These are phyloP conservation scores for Dioszegia crocea DNA, from an alignment of 768 basidiomycete species.

Conservation along the genomic window DNA sequence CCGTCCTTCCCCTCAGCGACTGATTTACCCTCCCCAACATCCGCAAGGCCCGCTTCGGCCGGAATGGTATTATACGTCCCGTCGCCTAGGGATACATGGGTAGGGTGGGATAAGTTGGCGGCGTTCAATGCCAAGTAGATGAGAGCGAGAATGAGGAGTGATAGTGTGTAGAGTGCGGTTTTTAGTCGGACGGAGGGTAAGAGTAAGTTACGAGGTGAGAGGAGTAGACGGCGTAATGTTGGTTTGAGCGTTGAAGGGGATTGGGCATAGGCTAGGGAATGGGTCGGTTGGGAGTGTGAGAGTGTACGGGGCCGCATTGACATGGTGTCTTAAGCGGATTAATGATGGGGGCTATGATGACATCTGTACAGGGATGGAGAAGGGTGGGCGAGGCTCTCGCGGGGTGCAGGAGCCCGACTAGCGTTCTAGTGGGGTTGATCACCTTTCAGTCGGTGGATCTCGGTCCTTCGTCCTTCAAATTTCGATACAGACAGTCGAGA, in stretches of 20 bases:
- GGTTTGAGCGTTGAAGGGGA: neutral
- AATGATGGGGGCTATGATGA: neutral
- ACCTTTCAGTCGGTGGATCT: too few species aligned
- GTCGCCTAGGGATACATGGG: neutral
- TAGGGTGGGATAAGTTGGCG: slow-evolving; percentile 10
- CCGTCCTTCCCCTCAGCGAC: slow-evolving; percentile 41
- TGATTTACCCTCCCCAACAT: slow-evolving; percentile 35
- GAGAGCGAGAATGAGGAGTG: slow-evolving; percentile 31
- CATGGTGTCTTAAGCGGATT: neutral
- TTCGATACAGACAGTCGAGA: too few species aligned
- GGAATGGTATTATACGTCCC: slow-evolving; percentile 24
- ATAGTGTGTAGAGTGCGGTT: slow-evolving; percentile 27
- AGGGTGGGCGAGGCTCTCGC: too few species aligned
- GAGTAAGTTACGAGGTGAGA: slow-evolving; percentile 16
- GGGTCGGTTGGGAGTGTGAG: neutral
- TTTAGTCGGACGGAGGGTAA: slow-evolving; percentile 38
- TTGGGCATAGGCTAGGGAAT: neutral
- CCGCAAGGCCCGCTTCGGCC: slow-evolving; percentile 25
- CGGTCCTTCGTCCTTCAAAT: too few species aligned
- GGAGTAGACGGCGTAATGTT: neutral
- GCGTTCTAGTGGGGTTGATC: too few species aligned
- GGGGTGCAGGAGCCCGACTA: too few species aligned
- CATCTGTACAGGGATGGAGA: neutral
- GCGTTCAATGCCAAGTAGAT: slow-evolving; percentile 38
- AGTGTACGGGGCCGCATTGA: slow-evolving; percentile 8